These are phyloP conservation scores for Ambispora gerdemannii DNA, from an alignment of 192 early-diverging fungal genomes.

Conservation along the genomic window DNA sequence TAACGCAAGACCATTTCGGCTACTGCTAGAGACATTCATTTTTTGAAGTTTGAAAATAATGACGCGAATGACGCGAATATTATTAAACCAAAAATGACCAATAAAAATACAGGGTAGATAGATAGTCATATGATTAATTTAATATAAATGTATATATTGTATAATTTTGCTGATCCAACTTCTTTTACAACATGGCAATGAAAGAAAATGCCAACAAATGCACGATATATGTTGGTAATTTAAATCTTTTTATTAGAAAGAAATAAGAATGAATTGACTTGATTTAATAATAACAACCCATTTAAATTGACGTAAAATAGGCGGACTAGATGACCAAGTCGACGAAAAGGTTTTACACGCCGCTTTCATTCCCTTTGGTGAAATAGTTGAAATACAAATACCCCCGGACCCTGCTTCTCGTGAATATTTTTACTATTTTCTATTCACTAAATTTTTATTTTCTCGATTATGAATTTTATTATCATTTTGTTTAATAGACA, in stretches of 20 bases:
- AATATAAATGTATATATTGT: no score
- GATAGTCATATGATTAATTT: no score
- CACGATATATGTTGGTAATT: slow-evolving; percentile 47
- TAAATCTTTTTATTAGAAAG: neutral
- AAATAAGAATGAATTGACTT: neutral
- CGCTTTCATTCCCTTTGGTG: slow-evolving; percentile 96
- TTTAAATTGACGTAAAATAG: slow-evolving; percentile 31
- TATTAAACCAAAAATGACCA: no score
- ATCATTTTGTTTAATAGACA: slow-evolving; percentile 41
- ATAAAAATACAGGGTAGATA: no score
- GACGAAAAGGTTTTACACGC: slow-evolving; percentile 75
- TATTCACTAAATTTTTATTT: neutral
- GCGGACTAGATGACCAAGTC: slow-evolving; percentile 80
- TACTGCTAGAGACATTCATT: no score
- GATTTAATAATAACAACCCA: neutral
- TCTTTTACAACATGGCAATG: no score
- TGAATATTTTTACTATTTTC: slow-evolving; percentile 33
- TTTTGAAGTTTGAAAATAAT: no score
- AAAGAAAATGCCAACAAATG: slow-evolving; percentile 36
- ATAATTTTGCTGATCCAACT: no score
- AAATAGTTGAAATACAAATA: slow-evolving; percentile 83
- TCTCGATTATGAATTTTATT: slow-evolving; percentile 10
- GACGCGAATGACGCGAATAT: no score
- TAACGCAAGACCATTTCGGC: no score
- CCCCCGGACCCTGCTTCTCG: slow-evolving; percentile 78